Percentiles rank a stretch among this genome's conserved stretches.
These are phyloP conservation scores for Colletotrichum australisinense DNA, from an alignment of 2,329 filamentous ascomycete species.

Conservation along the genomic window DNA sequence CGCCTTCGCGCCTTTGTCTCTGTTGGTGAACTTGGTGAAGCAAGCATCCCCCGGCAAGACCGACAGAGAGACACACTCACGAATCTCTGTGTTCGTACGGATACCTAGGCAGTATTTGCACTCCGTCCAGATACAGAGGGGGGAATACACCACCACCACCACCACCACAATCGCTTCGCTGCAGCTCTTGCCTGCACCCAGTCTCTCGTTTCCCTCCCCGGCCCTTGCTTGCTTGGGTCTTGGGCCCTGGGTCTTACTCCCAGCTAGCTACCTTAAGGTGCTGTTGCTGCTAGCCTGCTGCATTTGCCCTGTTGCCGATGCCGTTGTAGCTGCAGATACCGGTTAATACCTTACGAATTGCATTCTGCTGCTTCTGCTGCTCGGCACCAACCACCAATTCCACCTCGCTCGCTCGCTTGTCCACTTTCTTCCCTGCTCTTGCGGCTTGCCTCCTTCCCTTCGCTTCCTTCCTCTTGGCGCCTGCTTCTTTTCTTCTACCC, in stretches of 20 bases:
- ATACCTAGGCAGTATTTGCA: background rate
- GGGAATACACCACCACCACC: background rate
- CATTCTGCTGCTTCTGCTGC: background rate
- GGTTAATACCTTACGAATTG: background rate
- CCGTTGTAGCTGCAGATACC: conserved; percentile 30
- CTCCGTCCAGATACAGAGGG: background rate
- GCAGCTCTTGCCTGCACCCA: conserved; percentile 11
- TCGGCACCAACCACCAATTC: conserved; percentile 22
- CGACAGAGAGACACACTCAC: background rate
- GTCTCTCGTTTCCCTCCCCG: conserved; percentile 18
- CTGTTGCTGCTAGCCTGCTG: background rate
- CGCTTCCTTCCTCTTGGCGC: conserved; percentile 24
- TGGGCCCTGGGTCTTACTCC: conserved; percentile 10
- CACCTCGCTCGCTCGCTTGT: conserved; percentile 15
- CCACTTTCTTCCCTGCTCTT: conserved; percentile 1
- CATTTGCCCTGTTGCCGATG: conserved; percentile 6
- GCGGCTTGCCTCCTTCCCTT: conserved; percentile 12
- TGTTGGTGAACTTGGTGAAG: background rate
- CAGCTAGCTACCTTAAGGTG: no score
- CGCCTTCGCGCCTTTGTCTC: background rate
- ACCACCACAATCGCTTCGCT: conserved; percentile 27
- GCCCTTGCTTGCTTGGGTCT: conserved; percentile 19
- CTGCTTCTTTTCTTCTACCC: conserved; percentile 30
- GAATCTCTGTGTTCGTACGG: background rate
- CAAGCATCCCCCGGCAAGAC: conserved; percentile 23